A percentile compares a stretch with the other conserved stretches of the same genome.
Conservation (phyloP, 2,329 filamentous ascomycete genomes). For the Cladophialophora bantiana region DNA sequence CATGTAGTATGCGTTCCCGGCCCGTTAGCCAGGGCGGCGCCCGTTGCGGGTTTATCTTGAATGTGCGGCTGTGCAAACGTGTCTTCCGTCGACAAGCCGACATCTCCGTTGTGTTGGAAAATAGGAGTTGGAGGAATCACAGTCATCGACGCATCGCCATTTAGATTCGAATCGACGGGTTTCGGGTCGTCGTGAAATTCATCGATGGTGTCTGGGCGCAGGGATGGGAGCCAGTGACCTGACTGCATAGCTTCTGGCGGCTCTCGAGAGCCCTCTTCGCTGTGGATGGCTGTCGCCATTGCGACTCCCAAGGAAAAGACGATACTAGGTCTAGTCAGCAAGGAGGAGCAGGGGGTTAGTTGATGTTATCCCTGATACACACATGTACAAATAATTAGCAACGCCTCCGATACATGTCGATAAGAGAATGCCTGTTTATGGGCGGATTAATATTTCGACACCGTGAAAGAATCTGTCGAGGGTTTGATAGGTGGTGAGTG, state of each 20-base stretch:
- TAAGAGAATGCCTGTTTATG: not conserved
- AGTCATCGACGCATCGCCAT: conserved; percentile 12
- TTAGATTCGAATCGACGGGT: conserved; percentile 4
- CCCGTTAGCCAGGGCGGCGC: not conserved
- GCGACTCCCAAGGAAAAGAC: conserved; percentile 6
- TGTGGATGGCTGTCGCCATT: conserved; percentile 24
- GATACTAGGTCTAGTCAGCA: conserved; percentile 31
- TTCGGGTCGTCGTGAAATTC: conserved; percentile 2
- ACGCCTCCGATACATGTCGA: conserved; percentile 32
- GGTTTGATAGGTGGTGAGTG: not conserved
- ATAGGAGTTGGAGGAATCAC: conserved; percentile 24
- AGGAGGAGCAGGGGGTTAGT: conserved; percentile 8
- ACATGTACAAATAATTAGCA: conserved; percentile 31
- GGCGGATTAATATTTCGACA: not conserved
- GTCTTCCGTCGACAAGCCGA: not conserved
- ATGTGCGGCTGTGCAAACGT: not conserved
- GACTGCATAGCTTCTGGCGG: conserved; percentile 29
- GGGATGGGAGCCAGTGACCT: conserved; percentile 63
- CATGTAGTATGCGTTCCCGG: conserved; percentile 4
- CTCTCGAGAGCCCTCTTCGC: conserved; percentile 16
- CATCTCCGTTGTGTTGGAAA: conserved; percentile 1
- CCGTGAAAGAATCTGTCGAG: conserved; percentile 4
- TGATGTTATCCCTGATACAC: conserved; percentile 2
- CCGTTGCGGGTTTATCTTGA: not conserved
- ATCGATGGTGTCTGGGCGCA: conserved; percentile 53